Evolutionary conservation across 2,329 filamentous ascomycete species (phyloP).

Genomic region (Uncinocarpus reesii): DNA sequence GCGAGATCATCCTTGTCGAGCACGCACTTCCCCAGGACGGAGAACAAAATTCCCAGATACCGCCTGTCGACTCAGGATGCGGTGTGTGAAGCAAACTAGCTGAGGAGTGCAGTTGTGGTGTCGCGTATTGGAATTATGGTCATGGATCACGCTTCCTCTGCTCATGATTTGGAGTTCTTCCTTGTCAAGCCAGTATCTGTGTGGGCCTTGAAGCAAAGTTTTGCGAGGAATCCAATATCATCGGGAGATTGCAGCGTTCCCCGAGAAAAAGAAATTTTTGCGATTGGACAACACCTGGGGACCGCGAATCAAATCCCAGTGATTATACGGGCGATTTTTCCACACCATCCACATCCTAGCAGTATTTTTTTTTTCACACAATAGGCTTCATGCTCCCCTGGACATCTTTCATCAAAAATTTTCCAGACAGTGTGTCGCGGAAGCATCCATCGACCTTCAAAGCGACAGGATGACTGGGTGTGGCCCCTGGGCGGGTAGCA

Average conservation of each 20-base stretch:
- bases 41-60: not conserved
- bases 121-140: no score
- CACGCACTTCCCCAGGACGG: not conserved
- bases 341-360: no score
- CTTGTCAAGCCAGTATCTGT: not conserved
- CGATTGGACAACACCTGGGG: not conserved
- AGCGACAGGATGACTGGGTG: no score
- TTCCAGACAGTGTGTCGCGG: no score
- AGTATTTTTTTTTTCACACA: no score
- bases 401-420: no score
- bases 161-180: not conserved
- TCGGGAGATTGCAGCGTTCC: slow-evolving; percentile 10
- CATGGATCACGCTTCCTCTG: no score
- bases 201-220: slow-evolving; percentile 8
- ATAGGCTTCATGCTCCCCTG: no score
- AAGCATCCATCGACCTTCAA: no score
- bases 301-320: slow-evolving; percentile 2
- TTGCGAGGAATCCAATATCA: slow-evolving; percentile 1
- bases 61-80: not conserved
- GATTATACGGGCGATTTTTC: no score
- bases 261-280: slow-evolving; percentile 3
- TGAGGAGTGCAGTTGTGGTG: no score
- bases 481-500: no score
- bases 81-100: not conserved
- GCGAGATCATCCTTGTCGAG: not conserved